Conservation (phyloP, 345 rosid genomes). For the Hirschfeldia incana region DNA sequence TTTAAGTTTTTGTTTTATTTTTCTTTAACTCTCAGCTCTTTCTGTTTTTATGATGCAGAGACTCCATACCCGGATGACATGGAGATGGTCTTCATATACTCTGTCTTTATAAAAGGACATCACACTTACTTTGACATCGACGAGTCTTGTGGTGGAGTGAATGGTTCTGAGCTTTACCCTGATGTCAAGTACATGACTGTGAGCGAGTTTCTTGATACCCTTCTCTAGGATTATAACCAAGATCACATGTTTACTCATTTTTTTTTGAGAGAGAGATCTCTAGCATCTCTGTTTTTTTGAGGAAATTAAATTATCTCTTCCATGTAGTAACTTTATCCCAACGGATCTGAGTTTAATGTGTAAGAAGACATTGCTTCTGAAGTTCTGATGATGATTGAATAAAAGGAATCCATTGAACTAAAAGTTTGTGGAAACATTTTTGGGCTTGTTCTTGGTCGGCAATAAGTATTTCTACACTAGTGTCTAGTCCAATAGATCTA, state of each 20-base stretch:
- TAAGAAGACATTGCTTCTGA: neutral
- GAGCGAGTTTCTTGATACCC: neutral
- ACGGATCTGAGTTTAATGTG: neutral
- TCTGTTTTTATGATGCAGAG: neutral
- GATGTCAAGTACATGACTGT: neutral
- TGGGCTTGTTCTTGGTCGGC: neutral
- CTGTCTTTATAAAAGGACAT: neutral
- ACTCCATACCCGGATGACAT: neutral
- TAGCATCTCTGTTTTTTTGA: too few relatives aligned
- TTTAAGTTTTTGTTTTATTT: neutral
- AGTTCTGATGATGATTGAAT: neutral
- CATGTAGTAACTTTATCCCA: neutral
- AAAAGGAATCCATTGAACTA: neutral
- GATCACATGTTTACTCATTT: neutral
- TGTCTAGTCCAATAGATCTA: too few relatives aligned
- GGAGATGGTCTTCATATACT: too few relatives aligned
- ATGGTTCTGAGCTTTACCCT: neutral
- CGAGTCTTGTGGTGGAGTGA: neutral
- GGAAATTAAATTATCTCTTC: too few relatives aligned
- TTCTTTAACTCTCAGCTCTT: neutral
- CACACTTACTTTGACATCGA: neutral
- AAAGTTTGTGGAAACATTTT: neutral
- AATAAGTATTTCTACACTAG: neutral
- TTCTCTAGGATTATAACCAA: neutral
- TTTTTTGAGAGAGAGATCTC: neutral